A percentile compares a stretch with the other conserved stretches of the same genome.
phyloP scores from a whole-genome alignment of 371 early-diverging fungal genomes.

The Mortierella sp. region DNA sequence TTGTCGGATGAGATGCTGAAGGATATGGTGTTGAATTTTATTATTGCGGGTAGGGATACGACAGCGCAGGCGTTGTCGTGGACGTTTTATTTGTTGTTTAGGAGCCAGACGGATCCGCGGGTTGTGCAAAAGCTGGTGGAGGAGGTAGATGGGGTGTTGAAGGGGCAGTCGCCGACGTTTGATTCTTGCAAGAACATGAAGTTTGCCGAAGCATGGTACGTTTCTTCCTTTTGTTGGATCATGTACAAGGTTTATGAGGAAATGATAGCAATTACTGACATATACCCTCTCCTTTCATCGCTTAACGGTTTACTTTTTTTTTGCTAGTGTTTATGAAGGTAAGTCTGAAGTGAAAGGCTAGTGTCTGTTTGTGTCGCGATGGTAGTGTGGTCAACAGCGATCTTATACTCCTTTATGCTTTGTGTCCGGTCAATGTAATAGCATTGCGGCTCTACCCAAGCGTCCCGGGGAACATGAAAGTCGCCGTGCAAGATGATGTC shows the following conservation, averaged over 20 bases:
- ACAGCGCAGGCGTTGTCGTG: slow-evolving; percentile 63
- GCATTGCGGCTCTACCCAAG: slow-evolving; percentile 80
- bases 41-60: slow-evolving; percentile 59
- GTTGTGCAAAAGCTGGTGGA: slow-evolving; percentile 59
- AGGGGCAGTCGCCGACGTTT: slow-evolving; percentile 48
- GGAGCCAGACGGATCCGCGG: slow-evolving; percentile 20
- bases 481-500: slow-evolving; percentile 78
- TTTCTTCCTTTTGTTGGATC: background rate
- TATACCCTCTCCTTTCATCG: too few relatives aligned
- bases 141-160: slow-evolving; percentile 64
- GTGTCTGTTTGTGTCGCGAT: background rate
- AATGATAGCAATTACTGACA: too few relatives aligned
- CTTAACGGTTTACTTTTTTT: too few relatives aligned
- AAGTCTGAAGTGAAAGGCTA: slow-evolving; percentile 9
- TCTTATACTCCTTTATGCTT: slow-evolving; percentile 57
- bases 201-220: slow-evolving; percentile 69
- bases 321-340: slow-evolving; percentile 66
- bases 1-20: slow-evolving; percentile 69
- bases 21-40: slow-evolving; percentile 78
- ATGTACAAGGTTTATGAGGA: too few relatives aligned
- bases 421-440: slow-evolving; percentile 61
- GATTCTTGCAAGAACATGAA: slow-evolving; percentile 65
- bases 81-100: slow-evolving; percentile 44
- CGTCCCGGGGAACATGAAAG: slow-evolving; percentile 80
- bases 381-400: slow-evolving; percentile 19